A percentile compares a stretch with the other conserved stretches of the same genome.
These are phyloP conservation scores for Oenanthe javanica DNA, from an alignment of 140 eudicot species.

Conservation along the genomic window DNA sequence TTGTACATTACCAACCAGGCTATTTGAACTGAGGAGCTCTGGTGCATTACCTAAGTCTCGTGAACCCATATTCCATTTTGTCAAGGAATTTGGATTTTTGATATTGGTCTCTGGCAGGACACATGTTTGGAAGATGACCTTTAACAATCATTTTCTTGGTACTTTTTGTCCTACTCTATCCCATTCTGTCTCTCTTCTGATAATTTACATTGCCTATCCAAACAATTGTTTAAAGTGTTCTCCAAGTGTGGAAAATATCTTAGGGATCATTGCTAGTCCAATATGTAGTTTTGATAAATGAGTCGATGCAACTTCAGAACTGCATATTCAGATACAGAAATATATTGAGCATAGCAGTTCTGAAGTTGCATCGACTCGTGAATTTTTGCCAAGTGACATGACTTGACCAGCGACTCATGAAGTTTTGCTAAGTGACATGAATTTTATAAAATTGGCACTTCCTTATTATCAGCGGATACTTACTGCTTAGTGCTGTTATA, in stretches of 20 bases:
- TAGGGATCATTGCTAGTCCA: background rate
- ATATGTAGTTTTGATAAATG: background rate
- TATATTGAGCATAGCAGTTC: too few species aligned
- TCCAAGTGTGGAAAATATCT: background rate
- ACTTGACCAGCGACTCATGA: too few species aligned
- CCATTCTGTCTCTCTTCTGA: background rate
- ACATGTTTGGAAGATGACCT: background rate
- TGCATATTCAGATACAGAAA: too few species aligned
- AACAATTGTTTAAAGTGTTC: background rate
- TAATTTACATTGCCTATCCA: background rate
- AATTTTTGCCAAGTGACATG: too few species aligned
- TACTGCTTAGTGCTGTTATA: slow-evolving; percentile 5
- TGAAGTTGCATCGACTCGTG: too few species aligned
- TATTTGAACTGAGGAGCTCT: background rate
- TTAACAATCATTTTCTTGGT: background rate
- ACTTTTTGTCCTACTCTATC: background rate
- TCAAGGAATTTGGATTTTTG: background rate
- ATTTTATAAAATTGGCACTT: background rate
- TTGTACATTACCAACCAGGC: background rate
- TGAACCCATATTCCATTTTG: background rate
- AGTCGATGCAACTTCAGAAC: background rate
- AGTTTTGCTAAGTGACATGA: too few species aligned
- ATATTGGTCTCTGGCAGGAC: background rate
- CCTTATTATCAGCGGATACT: slow-evolving; percentile 6
- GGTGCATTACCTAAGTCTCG: background rate